Conservation (phyloP, 2,329 filamentous ascomycete species). For the Aureobasidium sp. region DNA sequence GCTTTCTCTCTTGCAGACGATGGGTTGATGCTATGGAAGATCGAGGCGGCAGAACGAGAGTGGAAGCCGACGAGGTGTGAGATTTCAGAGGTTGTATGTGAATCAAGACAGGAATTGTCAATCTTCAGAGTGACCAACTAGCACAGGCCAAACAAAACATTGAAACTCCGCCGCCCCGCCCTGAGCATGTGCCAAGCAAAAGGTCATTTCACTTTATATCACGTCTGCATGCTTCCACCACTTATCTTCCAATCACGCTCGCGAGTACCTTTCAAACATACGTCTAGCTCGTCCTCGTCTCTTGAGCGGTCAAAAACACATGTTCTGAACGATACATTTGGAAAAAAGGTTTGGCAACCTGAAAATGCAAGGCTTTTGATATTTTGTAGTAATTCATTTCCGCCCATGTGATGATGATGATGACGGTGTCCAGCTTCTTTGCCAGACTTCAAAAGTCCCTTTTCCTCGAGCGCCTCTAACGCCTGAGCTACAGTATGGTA, state of each 20-base stretch:
- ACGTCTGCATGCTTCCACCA: neutral
- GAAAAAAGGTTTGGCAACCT: neutral
- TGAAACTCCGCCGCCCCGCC: neutral
- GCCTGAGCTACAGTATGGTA: neutral
- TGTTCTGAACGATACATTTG: neutral
- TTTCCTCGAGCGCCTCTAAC: neutral
- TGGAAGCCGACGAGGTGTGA: neutral
- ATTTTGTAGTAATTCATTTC: neutral
- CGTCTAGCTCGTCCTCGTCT: no score
- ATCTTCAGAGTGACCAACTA: neutral
- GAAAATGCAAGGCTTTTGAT: conserved; percentile 1
- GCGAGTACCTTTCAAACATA: no score
- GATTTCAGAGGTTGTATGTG: neutral
- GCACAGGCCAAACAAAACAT: neutral
- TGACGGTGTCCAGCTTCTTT: neutral
- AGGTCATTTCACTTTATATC: neutral
- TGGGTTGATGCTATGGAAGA: neutral
- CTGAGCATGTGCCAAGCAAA: neutral
- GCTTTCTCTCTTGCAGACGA: neutral
- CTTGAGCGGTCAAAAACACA: neutral
- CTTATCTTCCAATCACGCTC: neutral
- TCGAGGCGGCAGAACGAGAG: neutral
- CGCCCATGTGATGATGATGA: neutral
- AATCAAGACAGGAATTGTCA: neutral
- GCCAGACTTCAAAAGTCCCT: neutral